phyloP scores from a whole-genome alignment of 768 basidiomycete species.

The Leucosporidium scottii region DNA sequence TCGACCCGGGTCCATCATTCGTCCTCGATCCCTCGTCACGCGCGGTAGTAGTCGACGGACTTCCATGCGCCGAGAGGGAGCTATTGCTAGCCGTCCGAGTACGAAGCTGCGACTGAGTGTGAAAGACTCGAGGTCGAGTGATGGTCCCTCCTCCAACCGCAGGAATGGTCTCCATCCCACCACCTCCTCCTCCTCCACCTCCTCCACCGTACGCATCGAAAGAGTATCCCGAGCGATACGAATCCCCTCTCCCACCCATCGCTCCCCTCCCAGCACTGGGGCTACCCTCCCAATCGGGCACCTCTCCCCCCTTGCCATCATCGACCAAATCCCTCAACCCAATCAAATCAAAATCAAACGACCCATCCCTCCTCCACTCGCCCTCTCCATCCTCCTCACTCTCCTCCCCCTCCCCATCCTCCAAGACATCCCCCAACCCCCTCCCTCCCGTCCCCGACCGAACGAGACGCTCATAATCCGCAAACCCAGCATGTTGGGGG shows the following conservation, averaged over 20 bases:
- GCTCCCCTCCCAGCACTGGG: neutral
- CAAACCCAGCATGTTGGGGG: conserved; percentile 74
- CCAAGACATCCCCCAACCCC: conserved; percentile 40
- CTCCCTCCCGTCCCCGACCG: conserved; percentile 39
- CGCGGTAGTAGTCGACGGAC: conserved; percentile 24
- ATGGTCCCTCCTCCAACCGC: conserved; percentile 86
- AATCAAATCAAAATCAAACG: conserved; percentile 43
- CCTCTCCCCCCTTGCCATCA: conserved; percentile 8
- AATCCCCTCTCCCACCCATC: neutral
- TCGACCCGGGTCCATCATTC: conserved; percentile 14
- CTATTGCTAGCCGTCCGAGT: conserved; percentile 36
- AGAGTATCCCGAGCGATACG: conserved; percentile 24
- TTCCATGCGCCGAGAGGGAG: conserved; percentile 25
- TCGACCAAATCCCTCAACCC: conserved; percentile 32
- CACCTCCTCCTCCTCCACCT: conserved; percentile 16
- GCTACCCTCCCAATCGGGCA: neutral
- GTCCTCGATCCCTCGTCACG: neutral
- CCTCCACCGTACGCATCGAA: conserved; percentile 5
- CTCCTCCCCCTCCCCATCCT: conserved; percentile 44
- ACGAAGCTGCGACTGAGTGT: conserved; percentile 69
- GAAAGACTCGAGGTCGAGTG: conserved; percentile 73
- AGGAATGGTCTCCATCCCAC: conserved; percentile 69
- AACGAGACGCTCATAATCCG: conserved; percentile 65
- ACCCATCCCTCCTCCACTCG: conserved; percentile 5
- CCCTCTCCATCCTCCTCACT: conserved; percentile 33